Evolutionary conservation across 2,329 filamentous ascomycete genomes (phyloP), one percentile per base, ranked within the genome.

Genomic region (Seiridium cupressi): DNA sequence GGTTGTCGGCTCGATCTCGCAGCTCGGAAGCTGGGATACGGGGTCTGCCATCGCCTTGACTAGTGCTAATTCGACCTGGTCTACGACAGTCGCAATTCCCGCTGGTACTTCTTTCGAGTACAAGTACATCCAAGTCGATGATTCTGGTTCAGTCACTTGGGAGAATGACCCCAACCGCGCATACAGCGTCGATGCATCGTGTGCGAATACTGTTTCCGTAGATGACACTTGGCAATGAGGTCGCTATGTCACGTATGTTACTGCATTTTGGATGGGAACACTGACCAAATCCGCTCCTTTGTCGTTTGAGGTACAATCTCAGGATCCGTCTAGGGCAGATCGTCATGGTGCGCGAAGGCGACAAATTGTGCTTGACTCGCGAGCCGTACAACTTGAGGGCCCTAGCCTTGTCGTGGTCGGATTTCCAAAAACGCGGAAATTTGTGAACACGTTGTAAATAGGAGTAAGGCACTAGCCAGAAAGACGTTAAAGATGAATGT

Each of bases 91-190:
- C 7, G 73, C 68, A 13, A 63, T 85, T 10, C 70, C 76, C 0
- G 72, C 80, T 0, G 81, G 81, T 1, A 74, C 73, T 1, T 71
- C 65, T 1, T 74, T 85, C 51, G 67, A 78, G 65, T 84, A 83
- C 63, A 83, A 84, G 65, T 86, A 79, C 65, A 75, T 84, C 58
- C 76, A 77, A 61, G 74, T 80, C 51, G 73, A 73, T 42, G 66
- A 64, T 1, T 73, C 75, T 61, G 78, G 80, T 1, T 72, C 65
- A 1, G 70, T 81, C 5, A 74, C 71, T 3, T 85, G 81, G 81
- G 82, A 85, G 68, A 75, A 72, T 60, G 81, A 81, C 31, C 59
- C 59, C 18, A 61, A 61, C 40, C 31, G 59, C n/a, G 42, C 55
- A n/a, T 61, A 53, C 38, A 61, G 35, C 4, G 48, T 58, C n/a